Base-by-base conservation (phyloP, 2,329 filamentous ascomycete species). In the Uncinocarpus reesii region DNA sequence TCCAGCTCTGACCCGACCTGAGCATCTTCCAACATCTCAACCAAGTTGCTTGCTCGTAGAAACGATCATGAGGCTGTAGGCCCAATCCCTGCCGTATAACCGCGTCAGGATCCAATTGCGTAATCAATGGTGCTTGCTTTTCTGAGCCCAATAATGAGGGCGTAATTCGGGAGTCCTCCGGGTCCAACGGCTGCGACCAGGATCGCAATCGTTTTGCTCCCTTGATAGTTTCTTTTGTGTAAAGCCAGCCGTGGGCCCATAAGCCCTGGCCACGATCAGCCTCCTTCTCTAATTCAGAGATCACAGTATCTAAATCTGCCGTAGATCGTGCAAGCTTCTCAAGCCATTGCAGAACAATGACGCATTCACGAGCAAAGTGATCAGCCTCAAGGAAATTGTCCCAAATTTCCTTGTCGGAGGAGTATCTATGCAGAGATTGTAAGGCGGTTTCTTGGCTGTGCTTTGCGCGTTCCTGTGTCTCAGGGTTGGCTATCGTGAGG, bases 1-100 rank as follows among this genome's bases (percentile, higher is more conserved):
- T 68, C 68, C 84, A 79, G 52, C 75, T 79, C 55, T 80, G 81
- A n/a, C 92, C 92, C 38, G 88, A 80, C 42, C 90, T 81, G 45
- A 98, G 73, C 72, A 95, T 85, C 64, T 95, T 87, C 71, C 88
- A 96, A 66, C 86, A 92, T n/a, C 86, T 84, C 52, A 89, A 76
- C 89, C 92, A 96, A 40, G 94, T 85, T 2, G 88, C 84, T 46
- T 83, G 79, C 68, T 98, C 92, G 53, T 90, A 92, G 59, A 82
- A 89, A 55, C 87, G 81, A 61, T 98, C 92, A 58, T 89, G 80
- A 20, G 81, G 78, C 61, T 94, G 84, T 34, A 96, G 71, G 42
- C 76, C 79, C 47, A 85, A 79, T 42, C 75, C 76, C 65, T 96
- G 89, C 52, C 92, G 79, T 31, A 80, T 81, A n/a, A 81, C 74